Evolutionary conservation across 495 filamentous ascomycete genomes (phyloP).

Genomic region (Penicillium roqueforti): DNA sequence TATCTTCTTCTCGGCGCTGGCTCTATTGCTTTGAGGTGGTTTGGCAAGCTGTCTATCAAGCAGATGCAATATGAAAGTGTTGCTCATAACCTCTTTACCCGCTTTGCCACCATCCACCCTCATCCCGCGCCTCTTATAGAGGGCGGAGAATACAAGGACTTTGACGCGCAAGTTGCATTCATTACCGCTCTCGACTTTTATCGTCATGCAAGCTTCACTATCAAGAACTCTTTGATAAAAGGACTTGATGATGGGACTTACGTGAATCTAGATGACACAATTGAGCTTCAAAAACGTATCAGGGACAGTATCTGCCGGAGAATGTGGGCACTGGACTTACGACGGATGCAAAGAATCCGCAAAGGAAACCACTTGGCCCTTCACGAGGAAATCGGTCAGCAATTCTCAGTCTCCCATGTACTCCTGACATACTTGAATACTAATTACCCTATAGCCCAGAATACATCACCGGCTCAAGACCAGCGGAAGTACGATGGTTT

Average conservation of each 20-base stretch:
- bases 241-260: constrained; percentile 40
- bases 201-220: constrained; percentile 33
- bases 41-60: constrained; percentile 55
- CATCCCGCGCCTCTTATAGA: constrained; percentile 40
- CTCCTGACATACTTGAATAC: background rate
- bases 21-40: constrained; percentile 50
- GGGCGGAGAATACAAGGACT: constrained; percentile 41
- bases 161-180: constrained; percentile 40
- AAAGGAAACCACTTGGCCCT: constrained; percentile 34
- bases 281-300: constrained; percentile 35
- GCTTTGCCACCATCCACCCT: constrained; percentile 55
- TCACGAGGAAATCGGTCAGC: constrained; percentile 40
- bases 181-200: constrained; percentile 42
- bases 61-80: constrained; percentile 58
- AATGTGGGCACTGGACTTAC: constrained; percentile 40
- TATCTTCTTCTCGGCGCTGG: constrained; percentile 52
- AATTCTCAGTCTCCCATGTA: background rate
- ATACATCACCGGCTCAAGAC: constrained; percentile 27
- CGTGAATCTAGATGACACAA: constrained; percentile 38
- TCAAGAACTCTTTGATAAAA: constrained; percentile 28
- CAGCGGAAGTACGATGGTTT: constrained; percentile 39
- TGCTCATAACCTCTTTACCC: constrained; percentile 54
- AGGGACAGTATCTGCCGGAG: constrained; percentile 39
- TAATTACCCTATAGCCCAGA: constrained; percentile 25
- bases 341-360: constrained; percentile 39